phyloP scores from a whole-genome alignment of 2,329 filamentous ascomycete genomes.

The Trichothecium roseum region DNA sequence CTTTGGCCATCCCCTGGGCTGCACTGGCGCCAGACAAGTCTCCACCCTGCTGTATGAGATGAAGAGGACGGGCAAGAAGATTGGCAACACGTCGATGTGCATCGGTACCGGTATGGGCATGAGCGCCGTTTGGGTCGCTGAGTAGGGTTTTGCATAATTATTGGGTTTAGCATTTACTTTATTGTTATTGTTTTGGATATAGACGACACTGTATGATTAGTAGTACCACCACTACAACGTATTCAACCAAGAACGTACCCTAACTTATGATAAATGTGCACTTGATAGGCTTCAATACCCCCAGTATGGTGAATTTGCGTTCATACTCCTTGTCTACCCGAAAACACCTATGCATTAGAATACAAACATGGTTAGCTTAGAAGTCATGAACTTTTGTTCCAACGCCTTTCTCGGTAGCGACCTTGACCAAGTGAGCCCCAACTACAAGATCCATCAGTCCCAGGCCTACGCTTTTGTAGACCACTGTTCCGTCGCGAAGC shows the following conservation, averaged over 20 bases:
- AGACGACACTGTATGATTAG: background rate
- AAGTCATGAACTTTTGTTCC: conserved; percentile 45
- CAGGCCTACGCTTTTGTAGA: conserved; percentile 59
- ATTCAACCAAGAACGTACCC: background rate
- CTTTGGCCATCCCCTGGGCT: conserved; percentile 89
- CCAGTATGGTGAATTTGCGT: no score
- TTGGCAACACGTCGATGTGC: conserved; percentile 94
- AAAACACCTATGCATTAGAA: no score
- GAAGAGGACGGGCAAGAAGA: conserved; percentile 69
- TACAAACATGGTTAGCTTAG: conserved; percentile 16
- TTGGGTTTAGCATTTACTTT: background rate
- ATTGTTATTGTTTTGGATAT: background rate
- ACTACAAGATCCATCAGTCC: conserved; percentile 58
- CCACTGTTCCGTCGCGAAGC: conserved; percentile 52
- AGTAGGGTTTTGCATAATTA: conserved; percentile 39
- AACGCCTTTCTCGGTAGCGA: conserved; percentile 44
- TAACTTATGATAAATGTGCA: background rate
- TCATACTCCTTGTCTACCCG: no score
- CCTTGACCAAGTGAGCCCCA: conserved; percentile 44
- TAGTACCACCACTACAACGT: background rate
- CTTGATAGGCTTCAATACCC: no score
- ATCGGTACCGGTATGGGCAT: conserved; percentile 96
- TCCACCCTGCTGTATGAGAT: conserved; percentile 87
- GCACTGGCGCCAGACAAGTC: conserved; percentile 88
- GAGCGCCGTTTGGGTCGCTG: conserved; percentile 92